phyloP scores from a whole-genome alignment of 2,329 filamentous ascomycete species.

The Ophiostoma sp. region DNA sequence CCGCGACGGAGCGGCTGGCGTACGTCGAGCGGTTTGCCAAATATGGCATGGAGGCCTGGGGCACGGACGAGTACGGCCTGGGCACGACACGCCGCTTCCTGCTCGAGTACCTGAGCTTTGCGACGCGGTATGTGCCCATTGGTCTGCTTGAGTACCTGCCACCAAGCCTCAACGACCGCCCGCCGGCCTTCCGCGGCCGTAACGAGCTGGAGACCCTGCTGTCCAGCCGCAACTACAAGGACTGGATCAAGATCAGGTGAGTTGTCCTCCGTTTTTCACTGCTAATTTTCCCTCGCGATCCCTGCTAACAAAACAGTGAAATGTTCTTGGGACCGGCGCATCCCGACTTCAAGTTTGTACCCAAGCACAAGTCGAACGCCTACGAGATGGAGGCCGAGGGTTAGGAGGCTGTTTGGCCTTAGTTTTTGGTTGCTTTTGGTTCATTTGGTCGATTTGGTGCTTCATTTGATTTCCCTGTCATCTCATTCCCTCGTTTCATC shows the following conservation, averaged over 20 bases:
- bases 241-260: conserved; percentile 98
- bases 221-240: conserved; percentile 85
- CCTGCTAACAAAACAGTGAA: conserved; percentile 59
- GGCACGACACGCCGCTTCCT: conserved; percentile 89
- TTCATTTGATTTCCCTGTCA: neutral
- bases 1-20: conserved; percentile 76
- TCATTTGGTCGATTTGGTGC: neutral
- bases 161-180: conserved; percentile 83
- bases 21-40: conserved; percentile 88
- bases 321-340: conserved; percentile 96
- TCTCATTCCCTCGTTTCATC: neutral
- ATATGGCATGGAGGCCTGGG: conserved; percentile 93
- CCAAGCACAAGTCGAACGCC: conserved; percentile 94
- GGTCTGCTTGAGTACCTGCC: conserved; percentile 87
- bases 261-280: neutral
- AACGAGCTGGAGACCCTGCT: conserved; percentile 94
- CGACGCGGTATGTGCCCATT: conserved; percentile 86
- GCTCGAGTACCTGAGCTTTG: conserved; percentile 93
- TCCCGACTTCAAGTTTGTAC: conserved; percentile 87
- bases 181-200: conserved; percentile 78
- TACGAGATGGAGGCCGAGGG: conserved; percentile 70
- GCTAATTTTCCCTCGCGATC: neutral
- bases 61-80: conserved; percentile 89
- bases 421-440: too few relatives aligned
- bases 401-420: neutral